These are phyloP conservation scores for Pichia sp. DNA, from an alignment of 1,139 yeast species.

Conservation along the genomic window DNA sequence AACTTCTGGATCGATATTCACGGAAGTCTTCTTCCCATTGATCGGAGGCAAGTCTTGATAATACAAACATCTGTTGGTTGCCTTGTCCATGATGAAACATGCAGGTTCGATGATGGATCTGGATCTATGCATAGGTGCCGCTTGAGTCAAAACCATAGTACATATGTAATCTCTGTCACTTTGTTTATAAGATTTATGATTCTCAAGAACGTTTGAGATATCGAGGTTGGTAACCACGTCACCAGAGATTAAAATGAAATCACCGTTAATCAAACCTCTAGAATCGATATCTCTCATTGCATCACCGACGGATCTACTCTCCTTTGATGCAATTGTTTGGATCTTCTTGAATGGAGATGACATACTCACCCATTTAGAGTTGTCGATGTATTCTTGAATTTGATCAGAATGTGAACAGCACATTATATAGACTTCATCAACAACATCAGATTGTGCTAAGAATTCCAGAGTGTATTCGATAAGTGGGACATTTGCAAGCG, in stretches of 20 bases:
- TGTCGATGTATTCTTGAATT: slow-evolving; percentile 71
- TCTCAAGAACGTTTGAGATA: slow-evolving; percentile 61
- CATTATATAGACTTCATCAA: slow-evolving; percentile 81
- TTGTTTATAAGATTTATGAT: slow-evolving; percentile 64
- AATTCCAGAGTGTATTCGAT: slow-evolving; percentile 94
- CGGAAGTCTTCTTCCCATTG: slow-evolving; percentile 37
- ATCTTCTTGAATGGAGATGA: slow-evolving; percentile 75
- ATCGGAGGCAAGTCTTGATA: slow-evolving; percentile 70
- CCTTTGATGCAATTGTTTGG: slow-evolving; percentile 75
- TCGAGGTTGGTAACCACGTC: slow-evolving; percentile 92
- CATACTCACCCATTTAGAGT: slow-evolving; percentile 71
- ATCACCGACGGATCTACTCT: slow-evolving; percentile 90
- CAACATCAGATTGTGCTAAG: slow-evolving; percentile 75
- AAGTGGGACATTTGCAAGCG: slow-evolving; percentile 87
- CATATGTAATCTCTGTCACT: slow-evolving; percentile 84
- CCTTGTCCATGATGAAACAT: slow-evolving; percentile 69
- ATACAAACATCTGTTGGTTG: slow-evolving; percentile 68
- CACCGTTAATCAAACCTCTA: slow-evolving; percentile 82
- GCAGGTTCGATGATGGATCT: slow-evolving; percentile 78
- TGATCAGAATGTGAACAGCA: slow-evolving; percentile 89
- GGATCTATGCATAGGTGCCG: slow-evolving; percentile 80
- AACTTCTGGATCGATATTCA: slow-evolving; percentile 77
- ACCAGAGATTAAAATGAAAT: slow-evolving; percentile 84
- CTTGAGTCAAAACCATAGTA: slow-evolving; percentile 88
- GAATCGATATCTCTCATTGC: slow-evolving; percentile 94